A percentile compares a stretch with the other conserved stretches of the same genome.
Conservation (phyloP, 1,139 yeast species). For the Magnusiomyces tetraspermus region DNA sequence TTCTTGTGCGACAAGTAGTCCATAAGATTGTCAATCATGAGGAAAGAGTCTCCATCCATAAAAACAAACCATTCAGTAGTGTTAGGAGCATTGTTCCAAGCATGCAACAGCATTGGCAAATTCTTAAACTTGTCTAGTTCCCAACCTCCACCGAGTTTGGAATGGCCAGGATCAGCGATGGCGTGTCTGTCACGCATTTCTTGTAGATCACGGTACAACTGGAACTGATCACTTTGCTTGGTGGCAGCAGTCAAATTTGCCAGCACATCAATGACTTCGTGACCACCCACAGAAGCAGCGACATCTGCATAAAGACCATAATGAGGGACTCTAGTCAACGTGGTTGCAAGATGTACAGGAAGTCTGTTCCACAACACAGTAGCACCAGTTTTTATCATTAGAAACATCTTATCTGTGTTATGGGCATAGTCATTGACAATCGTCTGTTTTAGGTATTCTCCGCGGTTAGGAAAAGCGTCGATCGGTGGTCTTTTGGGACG, state of each 20-base stretch:
- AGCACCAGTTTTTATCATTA: slow-evolving; percentile 34
- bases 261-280: slow-evolving; percentile 29
- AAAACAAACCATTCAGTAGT: slow-evolving; percentile 31
- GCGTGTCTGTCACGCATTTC: slow-evolving; percentile 21
- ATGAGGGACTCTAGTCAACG: slow-evolving; percentile 29
- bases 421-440: slow-evolving; percentile 22
- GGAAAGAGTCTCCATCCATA: slow-evolving; percentile 33
- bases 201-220: slow-evolving; percentile 25
- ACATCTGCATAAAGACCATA: slow-evolving; percentile 32
- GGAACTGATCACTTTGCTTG: slow-evolving; percentile 20
- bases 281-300: slow-evolving; percentile 28
- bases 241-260: slow-evolving; percentile 24
- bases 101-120: slow-evolving; percentile 33
- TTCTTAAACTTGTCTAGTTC: slow-evolving; percentile 33
- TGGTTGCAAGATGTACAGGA: slow-evolving; percentile 32
- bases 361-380: slow-evolving; percentile 32
- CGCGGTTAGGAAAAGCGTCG: not conserved
- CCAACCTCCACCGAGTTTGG: slow-evolving; percentile 26
- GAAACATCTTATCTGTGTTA: slow-evolving; percentile 22
- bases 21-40: slow-evolving; percentile 26
- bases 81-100: slow-evolving; percentile 25
- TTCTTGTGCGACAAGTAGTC: slow-evolving; percentile 23
- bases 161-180: slow-evolving; percentile 7
- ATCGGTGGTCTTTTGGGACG: slow-evolving; percentile 1
- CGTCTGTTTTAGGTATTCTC: slow-evolving; percentile 19